Evolutionary conservation across 495 filamentous ascomycete genomes (phyloP).

Genomic region (Hypoxylon lienhwacheense): DNA sequence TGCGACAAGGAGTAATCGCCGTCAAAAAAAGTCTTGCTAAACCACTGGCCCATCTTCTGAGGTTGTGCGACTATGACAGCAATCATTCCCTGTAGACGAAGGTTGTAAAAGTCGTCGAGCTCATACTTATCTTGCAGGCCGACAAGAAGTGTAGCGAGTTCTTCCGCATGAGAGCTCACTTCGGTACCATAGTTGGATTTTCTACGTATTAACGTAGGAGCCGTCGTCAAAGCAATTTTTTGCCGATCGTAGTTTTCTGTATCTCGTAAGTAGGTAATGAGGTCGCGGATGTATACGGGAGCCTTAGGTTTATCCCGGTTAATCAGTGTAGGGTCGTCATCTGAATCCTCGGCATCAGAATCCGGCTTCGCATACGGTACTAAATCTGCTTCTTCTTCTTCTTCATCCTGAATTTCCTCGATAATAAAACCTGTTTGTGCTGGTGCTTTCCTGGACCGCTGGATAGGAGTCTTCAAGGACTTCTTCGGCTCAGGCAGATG

Average conservation of each 20-base stretch:
- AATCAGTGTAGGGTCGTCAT: conserved; percentile 87
- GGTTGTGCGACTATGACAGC: conserved; percentile 78
- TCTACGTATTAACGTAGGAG: conserved; percentile 77
- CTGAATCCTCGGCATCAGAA: conserved; percentile 86
- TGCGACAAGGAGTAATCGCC: conserved; percentile 89
- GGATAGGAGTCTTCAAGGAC: conserved; percentile 26
- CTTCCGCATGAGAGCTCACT: conserved; percentile 78
- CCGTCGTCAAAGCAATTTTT: conserved; percentile 73
- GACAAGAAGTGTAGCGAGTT: conserved; percentile 72
- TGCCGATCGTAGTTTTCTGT: conserved; percentile 82
- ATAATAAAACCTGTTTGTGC: conserved; percentile 56
- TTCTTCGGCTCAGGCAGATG: conserved; percentile 22
- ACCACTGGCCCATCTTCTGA: conserved; percentile 76
- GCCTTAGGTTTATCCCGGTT: conserved; percentile 78
- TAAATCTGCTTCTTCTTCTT: conserved; percentile 70
- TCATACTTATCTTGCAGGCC: conserved; percentile 82
- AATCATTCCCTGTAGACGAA: conserved; percentile 81
- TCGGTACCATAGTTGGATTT: conserved; percentile 89
- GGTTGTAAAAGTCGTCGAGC: conserved; percentile 71
- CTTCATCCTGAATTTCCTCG: conserved; percentile 67
- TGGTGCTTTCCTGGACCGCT: conserved; percentile 28
- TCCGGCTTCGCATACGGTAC: conserved; percentile 87
- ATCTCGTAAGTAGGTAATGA: conserved; percentile 76
- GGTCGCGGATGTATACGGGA: conserved; percentile 89
- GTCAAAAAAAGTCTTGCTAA: conserved; percentile 81